Evolutionary conservation across 441 rosid genomes (phyloP), one percentile per base, ranked within the genome.

Genomic region (Arabidopsis lyrata): DNA sequence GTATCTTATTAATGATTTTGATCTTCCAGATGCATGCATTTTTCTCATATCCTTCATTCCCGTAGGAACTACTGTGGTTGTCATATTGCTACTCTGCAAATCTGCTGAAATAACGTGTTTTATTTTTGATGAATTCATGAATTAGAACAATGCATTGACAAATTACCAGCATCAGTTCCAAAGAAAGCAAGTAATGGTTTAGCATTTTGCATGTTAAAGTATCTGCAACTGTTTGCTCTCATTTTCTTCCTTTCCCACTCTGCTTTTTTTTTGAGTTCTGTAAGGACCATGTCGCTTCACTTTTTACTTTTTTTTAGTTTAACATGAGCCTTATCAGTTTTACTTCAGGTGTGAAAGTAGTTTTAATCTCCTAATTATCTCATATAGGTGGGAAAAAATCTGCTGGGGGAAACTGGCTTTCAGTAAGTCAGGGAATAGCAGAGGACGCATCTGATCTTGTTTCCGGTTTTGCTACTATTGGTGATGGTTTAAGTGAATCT

Each of bases 401-500:
- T 78, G 88, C 71, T 14, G 99, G 98, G 70, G 92, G 96, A 72
- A 93, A 87, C 79, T 95, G 99, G 97, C 84, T 95, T 49, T 95
- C 99, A 55, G 97, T 95, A 50, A 91, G 98, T 78, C 97, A 88
- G 81, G 99, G 99, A 73, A 95, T 95, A 71, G 75, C 93, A 31
- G 99, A 90, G 81, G 99, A 95, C 81, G 80, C 95, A 68, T 93
- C 95, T 73, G 98, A 95, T 86, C 84, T 93, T 73, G 94, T 95
- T 77, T 95, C 97, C 56, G 98, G 99, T 73, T 93, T 95, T 87
- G 97, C 98, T 77, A 91, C 99, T 54, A 80, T 91, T 35, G 99
- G 98, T 74, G 97, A 93, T 86, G 99, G 97, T 75, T 82, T 90
- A 69, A 88, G 97, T 82, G 99, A 90, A 87, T 86, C 94, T 38